These are phyloP conservation scores for Penicillium sp. DNA, from an alignment of 2,329 filamentous ascomycete genomes.

Conservation along the genomic window DNA sequence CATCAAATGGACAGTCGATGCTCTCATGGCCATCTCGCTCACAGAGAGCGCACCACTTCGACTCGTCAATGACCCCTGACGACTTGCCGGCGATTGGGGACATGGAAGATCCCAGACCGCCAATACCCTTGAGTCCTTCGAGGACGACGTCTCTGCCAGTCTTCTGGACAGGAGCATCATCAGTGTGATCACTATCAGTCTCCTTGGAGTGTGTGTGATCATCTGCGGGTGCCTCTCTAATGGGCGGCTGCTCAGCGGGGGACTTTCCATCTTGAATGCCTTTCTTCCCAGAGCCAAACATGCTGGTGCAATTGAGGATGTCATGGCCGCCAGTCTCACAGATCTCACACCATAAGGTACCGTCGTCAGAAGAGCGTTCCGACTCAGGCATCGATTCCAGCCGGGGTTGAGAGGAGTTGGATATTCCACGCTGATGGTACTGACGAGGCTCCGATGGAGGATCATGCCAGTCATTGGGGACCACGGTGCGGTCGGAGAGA, in stretches of 20 bases:
- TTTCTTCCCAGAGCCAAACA: constrained; percentile 56
- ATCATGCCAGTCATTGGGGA: constrained; percentile 41
- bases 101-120: constrained; percentile 38
- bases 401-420: constrained; percentile 28
- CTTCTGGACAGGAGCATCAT: constrained; percentile 28
- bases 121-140: constrained; percentile 41
- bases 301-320: constrained; percentile 87
- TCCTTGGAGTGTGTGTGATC: constrained; percentile 9
- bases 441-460: constrained; percentile 23
- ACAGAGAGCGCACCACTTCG: constrained; percentile 95
- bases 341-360: constrained; percentile 85
- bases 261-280: constrained; percentile 10
- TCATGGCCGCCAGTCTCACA: constrained; percentile 90
- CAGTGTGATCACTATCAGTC: constrained; percentile 11
- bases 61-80: constrained; percentile 69
- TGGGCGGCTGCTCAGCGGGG: constrained; percentile 10
- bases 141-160: constrained; percentile 41
- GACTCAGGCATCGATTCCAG: constrained; percentile 41
- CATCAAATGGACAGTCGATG: constrained; percentile 89
- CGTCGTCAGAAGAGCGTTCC: constrained; percentile 61
- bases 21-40: constrained; percentile 96
- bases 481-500: constrained; percentile 42
- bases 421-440: constrained; percentile 22
- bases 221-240: constrained; percentile 13
- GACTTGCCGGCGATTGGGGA: constrained; percentile 72